phyloP scores from a whole-genome alignment of 441 rosid genomes.

The Pelargonium cotyledonis region DNA sequence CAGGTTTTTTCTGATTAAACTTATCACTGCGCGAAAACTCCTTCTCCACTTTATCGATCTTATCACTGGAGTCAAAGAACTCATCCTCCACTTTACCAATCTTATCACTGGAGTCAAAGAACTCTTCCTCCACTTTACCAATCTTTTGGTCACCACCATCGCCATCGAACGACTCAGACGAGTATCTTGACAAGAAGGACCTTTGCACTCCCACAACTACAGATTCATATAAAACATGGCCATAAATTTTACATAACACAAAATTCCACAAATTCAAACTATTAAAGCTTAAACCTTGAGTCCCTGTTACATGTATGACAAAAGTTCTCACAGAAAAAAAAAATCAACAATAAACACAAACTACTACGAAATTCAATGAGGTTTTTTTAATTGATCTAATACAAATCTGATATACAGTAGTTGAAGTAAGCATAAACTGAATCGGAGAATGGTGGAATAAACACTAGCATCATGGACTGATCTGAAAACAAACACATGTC shows the following conservation, averaged over 20 bases:
- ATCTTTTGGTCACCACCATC: constrained; percentile 23
- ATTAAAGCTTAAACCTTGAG: not conserved
- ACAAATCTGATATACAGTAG: not conserved
- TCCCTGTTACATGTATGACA: constrained; percentile 14
- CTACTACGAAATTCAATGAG: not conserved
- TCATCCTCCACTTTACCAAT: constrained; percentile 31
- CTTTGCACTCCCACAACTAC: constrained; percentile 37
- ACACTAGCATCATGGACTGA: too few species aligned
- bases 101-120: constrained; percentile 27
- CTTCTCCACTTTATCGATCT: constrained; percentile 25
- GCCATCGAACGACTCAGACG: constrained; percentile 31
- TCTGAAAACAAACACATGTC: too few species aligned
- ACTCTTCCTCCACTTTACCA: constrained; percentile 32
- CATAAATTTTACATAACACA: not conserved
- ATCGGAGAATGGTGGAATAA: too few species aligned
- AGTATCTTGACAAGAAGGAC: constrained; percentile 43
- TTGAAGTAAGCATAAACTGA: too few species aligned
- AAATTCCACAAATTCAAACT: not conserved
- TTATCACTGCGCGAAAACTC: constrained; percentile 29
- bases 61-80: constrained; percentile 26
- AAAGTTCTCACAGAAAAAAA: constrained; percentile 16
- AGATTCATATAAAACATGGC: constrained; percentile 15
- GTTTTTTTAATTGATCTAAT: not conserved
- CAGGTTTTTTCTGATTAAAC: constrained; percentile 37
- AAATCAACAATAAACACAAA: not conserved